Evolutionary conservation across 2,329 filamentous ascomycete genomes (phyloP).

Genomic region (Thielaviopsis musarum): DNA sequence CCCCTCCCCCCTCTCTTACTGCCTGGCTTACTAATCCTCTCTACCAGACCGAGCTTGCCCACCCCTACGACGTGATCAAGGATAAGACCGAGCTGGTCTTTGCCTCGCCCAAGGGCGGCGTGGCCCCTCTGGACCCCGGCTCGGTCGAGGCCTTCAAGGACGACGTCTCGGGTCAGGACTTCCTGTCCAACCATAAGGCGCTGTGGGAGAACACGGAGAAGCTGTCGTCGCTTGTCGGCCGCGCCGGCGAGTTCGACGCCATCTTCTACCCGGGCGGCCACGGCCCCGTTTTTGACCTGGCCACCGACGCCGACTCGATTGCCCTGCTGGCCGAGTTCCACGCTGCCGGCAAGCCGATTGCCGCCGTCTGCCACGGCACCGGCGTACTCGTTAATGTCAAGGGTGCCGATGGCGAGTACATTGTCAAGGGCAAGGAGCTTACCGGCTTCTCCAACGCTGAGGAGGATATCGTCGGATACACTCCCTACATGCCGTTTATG

Average conservation of each 20-base stretch:
- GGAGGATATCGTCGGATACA: slow-evolving; percentile 29
- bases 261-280: slow-evolving; percentile 41
- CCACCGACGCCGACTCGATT: slow-evolving; percentile 36
- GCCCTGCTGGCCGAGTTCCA: slow-evolving; percentile 46
- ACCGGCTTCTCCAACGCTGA: slow-evolving; percentile 48
- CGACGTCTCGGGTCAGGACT: slow-evolving; percentile 35
- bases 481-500: slow-evolving; percentile 38
- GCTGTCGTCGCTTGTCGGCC: slow-evolving; percentile 38
- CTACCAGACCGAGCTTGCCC: slow-evolving; percentile 41
- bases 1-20: neutral
- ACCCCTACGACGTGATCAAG: slow-evolving; percentile 42
- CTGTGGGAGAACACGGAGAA: slow-evolving; percentile 48
- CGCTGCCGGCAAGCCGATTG: slow-evolving; percentile 41
- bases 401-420: slow-evolving; percentile 29
- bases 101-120: slow-evolving; percentile 45
- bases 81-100: slow-evolving; percentile 37
- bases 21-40: neutral
- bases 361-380: slow-evolving; percentile 54
- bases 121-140: slow-evolving; percentile 41
- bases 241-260: slow-evolving; percentile 44
- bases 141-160: slow-evolving; percentile 38
- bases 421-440: slow-evolving; percentile 39
- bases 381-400: slow-evolving; percentile 43
- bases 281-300: slow-evolving; percentile 52
- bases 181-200: slow-evolving; percentile 36